These are phyloP conservation scores for Oryza glaberrima DNA, from an alignment of 176 grass and related monocot species.

Conservation along the genomic window DNA sequence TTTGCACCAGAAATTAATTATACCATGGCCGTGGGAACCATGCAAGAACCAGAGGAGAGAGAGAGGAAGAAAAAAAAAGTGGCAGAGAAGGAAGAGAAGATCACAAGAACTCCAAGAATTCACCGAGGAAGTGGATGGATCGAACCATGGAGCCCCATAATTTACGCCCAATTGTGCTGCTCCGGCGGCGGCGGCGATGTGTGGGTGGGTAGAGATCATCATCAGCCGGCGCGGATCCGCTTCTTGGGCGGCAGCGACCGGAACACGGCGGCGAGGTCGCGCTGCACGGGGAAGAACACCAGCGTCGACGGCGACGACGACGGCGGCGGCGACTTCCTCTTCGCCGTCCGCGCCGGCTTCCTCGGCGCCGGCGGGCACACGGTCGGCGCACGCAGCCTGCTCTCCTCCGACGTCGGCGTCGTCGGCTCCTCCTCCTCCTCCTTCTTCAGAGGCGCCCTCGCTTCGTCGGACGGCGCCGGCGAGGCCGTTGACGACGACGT, in stretches of 20 bases:
- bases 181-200: background rate
- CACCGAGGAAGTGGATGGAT: background rate
- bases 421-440: slow-evolving; percentile 21
- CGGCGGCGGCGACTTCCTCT: slow-evolving; percentile 25
- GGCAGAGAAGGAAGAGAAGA: background rate
- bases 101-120: slow-evolving; percentile 21
- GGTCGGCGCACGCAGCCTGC: slow-evolving; percentile 40
- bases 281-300: slow-evolving; percentile 46
- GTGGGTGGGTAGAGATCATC: background rate
- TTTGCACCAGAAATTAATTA: slow-evolving; percentile 49
- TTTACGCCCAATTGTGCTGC: background rate
- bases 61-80: background rate
- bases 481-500: background rate
- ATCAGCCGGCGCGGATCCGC: slow-evolving; percentile 54
- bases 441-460: background rate
- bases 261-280: slow-evolving; percentile 66
- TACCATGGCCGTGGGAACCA: slow-evolving; percentile 44
- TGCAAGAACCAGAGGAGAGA: background rate
- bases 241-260: slow-evolving; percentile 61
- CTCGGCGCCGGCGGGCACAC: slow-evolving; percentile 63
- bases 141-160: slow-evolving; percentile 21
- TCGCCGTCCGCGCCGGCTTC: slow-evolving; percentile 36
- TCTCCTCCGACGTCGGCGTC: slow-evolving; percentile 70
- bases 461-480: slow-evolving; percentile 1
- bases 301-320: slow-evolving; percentile 4